A percentile compares a stretch with the other conserved stretches of the same genome.
Evolutionary conservation across 768 basidiomycete species (phyloP).

Genomic region (Boletus pseudo-olivaceus): DNA sequence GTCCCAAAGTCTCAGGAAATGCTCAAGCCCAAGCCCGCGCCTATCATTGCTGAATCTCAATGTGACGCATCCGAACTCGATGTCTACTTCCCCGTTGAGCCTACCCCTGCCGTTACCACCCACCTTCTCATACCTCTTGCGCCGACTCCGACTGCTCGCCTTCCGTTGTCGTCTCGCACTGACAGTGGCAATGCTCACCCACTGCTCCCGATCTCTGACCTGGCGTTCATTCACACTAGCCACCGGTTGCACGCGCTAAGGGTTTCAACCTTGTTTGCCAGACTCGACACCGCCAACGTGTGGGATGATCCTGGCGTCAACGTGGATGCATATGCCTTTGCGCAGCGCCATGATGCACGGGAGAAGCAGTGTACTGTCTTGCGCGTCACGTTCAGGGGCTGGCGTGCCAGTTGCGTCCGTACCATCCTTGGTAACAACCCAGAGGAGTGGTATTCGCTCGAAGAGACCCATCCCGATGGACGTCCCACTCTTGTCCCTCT

Average conservation of each 20-base stretch:
- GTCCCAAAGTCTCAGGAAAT: constrained; percentile 25
- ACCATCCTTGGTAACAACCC: constrained; percentile 68
- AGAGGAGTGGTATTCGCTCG: constrained; percentile 71
- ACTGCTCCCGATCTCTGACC: constrained; percentile 51
- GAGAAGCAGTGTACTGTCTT: constrained; percentile 64
- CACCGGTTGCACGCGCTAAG: constrained; percentile 58
- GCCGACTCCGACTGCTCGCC: constrained; percentile 65
- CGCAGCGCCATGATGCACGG: constrained; percentile 28
- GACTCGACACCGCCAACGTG: constrained; percentile 65
- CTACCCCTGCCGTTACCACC: constrained; percentile 48
- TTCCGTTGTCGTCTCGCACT: constrained; percentile 45
- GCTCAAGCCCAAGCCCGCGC: constrained; percentile 23
- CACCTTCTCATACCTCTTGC: constrained; percentile 73
- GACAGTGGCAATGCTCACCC: constrained; percentile 20
- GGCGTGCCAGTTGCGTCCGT: constrained; percentile 63
- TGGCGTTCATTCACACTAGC: constrained; percentile 49
- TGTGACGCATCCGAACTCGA: constrained; percentile 45
- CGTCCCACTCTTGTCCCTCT: constrained; percentile 1
- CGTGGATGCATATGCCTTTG: constrained; percentile 60
- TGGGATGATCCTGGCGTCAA: constrained; percentile 52
- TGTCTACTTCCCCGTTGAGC: constrained; percentile 53
- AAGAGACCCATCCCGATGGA: constrained; percentile 42
- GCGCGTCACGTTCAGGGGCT: constrained; percentile 69
- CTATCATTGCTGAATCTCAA: constrained; percentile 1
- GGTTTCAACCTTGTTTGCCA: constrained; percentile 64